Conservation (phyloP, 2,329 filamentous ascomycete genomes). For the Escovopsis sp. region DNA sequence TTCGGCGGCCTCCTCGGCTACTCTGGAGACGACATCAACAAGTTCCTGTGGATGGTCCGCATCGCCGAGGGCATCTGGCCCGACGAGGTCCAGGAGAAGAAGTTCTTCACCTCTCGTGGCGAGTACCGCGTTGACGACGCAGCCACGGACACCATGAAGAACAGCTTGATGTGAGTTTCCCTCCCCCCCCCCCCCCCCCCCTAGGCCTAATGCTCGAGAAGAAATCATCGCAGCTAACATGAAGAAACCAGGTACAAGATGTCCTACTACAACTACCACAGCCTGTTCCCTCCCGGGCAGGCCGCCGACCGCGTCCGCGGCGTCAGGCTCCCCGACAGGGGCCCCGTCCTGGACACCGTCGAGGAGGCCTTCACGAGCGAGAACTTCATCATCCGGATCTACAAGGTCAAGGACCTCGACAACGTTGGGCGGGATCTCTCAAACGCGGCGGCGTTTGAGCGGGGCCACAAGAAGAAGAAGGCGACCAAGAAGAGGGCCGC, state of each 20-base stretch:
- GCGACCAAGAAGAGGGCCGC: slow-evolving; percentile 56
- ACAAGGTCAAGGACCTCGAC: slow-evolving; percentile 98
- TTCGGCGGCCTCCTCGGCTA: slow-evolving; percentile 94
- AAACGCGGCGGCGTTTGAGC: slow-evolving; percentile 53
- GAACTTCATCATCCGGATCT: slow-evolving; percentile 99
- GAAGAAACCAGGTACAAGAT: slow-evolving; percentile 77
- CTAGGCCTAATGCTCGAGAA: background rate
- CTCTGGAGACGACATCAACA: slow-evolving; percentile 98
- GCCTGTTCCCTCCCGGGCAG: slow-evolving; percentile 82
- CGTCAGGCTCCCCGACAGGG: slow-evolving; percentile 63
- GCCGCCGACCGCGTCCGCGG: slow-evolving; percentile 81
- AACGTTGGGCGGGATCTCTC: slow-evolving; percentile 85
- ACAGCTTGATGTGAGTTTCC: slow-evolving; percentile 82
- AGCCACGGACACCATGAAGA: slow-evolving; percentile 93
- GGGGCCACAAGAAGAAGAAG: slow-evolving; percentile 76
- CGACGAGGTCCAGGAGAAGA: slow-evolving; percentile 94
- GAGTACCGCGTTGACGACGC: slow-evolving; percentile 92
- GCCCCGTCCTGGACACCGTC: slow-evolving; percentile 72
- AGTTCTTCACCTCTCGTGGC: slow-evolving; percentile 86
- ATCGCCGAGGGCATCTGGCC: slow-evolving; percentile 99
- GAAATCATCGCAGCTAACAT: slow-evolving; percentile 11
- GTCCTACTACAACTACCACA: slow-evolving; percentile 97
- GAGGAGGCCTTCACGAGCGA: slow-evolving; percentile 98
- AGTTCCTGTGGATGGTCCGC: slow-evolving; percentile 99
- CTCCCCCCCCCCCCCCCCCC: no score